These are phyloP conservation scores for Talaromyces amestolkiae DNA, from an alignment of 2,329 filamentous ascomycete genomes.

Conservation along the genomic window DNA sequence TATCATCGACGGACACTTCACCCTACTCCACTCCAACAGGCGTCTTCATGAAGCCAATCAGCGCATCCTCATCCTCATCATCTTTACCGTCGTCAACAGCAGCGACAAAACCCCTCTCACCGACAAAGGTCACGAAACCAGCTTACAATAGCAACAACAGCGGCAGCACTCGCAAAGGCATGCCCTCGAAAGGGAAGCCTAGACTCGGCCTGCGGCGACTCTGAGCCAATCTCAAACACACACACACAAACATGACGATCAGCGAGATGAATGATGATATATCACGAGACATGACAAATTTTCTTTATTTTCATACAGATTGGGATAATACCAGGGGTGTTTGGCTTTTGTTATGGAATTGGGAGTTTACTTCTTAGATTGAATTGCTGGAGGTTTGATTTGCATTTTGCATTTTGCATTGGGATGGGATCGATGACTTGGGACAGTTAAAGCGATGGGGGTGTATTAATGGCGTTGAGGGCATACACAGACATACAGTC, in stretches of 20 bases:
- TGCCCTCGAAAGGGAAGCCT: slow-evolving; percentile 30
- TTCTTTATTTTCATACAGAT: not conserved
- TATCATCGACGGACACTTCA: not conserved
- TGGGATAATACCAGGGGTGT: not conserved
- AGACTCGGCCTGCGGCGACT: slow-evolving; percentile 37
- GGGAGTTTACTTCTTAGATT: not conserved
- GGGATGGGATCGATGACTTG: not conserved
- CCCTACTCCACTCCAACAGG: not conserved
- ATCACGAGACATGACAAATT: not conserved
- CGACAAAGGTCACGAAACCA: slow-evolving; percentile 24
- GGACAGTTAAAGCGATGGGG: not conserved
- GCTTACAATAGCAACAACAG: slow-evolving; percentile 7
- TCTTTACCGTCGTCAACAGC: slow-evolving; percentile 6
- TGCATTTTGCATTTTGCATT: not conserved
- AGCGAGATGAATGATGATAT: not conserved
- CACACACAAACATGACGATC: slow-evolving; percentile 1
- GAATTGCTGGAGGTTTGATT: not conserved
- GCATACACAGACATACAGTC: not conserved
- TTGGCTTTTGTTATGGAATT: not conserved
- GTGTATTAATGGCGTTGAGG: not conserved
- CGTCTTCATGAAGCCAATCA: slow-evolving; percentile 13
- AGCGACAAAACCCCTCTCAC: slow-evolving; percentile 16
- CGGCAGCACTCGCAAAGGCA: slow-evolving; percentile 28
- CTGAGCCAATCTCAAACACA: slow-evolving; percentile 21
- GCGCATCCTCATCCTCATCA: slow-evolving; percentile 2